These are phyloP conservation scores for Penicillium silybi DNA, from an alignment of 495 filamentous ascomycete species.

Conservation along the genomic window DNA sequence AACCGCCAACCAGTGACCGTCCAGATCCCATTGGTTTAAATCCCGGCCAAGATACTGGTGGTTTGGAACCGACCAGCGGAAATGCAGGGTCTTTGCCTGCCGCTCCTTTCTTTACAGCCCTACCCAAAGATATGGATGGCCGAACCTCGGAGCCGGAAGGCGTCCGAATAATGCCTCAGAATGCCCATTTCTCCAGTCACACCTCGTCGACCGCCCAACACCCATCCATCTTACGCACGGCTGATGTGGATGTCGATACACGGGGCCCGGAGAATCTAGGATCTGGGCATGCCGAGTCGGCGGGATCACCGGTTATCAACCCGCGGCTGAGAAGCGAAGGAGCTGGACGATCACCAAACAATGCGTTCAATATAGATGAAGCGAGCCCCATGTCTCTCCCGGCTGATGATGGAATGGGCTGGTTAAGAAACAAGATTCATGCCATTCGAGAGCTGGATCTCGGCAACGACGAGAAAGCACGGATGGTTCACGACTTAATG, in stretches of 20 bases:
- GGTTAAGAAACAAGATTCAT: slow-evolving; percentile 70
- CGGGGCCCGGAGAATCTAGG: background rate
- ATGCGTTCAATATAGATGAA: slow-evolving; percentile 15
- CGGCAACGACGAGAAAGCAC: slow-evolving; percentile 72
- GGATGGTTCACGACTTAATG: slow-evolving; percentile 77
- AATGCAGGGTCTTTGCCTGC: slow-evolving; percentile 24
- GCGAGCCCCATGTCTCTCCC: slow-evolving; percentile 53
- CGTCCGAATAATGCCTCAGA: slow-evolving; percentile 7
- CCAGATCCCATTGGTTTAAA: slow-evolving; percentile 8
- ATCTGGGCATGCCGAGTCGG: background rate
- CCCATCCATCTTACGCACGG: background rate
- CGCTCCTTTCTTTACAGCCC: slow-evolving; percentile 22
- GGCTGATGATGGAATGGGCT: slow-evolving; percentile 88
- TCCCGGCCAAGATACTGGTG: slow-evolving; percentile 10
- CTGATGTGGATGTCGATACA: background rate
- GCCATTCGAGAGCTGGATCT: slow-evolving; percentile 63
- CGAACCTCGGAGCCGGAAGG: slow-evolving; percentile 20
- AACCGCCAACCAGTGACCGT: slow-evolving; percentile 3
- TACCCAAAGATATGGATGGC: slow-evolving; percentile 28
- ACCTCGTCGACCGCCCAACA: background rate
- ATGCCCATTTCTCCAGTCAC: background rate
- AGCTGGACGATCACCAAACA: background rate
- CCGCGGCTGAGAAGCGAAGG: background rate
- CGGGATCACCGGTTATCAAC: background rate
- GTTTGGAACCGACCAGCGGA: slow-evolving; percentile 8